Conservation (phyloP, 163 green algal genomes). For the Volvox carteri region DNA sequence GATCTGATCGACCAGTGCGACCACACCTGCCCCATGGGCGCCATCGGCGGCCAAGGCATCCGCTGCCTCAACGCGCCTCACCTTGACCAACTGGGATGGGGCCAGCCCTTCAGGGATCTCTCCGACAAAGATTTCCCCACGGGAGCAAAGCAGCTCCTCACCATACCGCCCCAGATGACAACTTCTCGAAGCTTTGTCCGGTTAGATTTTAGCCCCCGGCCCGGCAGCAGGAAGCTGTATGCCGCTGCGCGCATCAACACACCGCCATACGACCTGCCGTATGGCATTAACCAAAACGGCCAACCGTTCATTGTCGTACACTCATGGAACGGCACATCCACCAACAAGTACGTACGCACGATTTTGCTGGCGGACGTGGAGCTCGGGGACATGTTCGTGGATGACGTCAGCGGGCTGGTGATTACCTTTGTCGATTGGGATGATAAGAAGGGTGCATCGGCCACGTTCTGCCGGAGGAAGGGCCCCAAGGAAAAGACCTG, state of each 20-base stretch:
- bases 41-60: slow-evolving; percentile 7
- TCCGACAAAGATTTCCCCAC: not conserved
- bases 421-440: not conserved
- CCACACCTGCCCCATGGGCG: slow-evolving; percentile 48
- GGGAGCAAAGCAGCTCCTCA: not conserved
- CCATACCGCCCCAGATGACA: not conserved
- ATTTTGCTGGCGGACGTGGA: not conserved
- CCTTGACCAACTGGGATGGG: slow-evolving; percentile 21
- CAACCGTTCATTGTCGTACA: slow-evolving; percentile 16
- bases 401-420: not conserved
- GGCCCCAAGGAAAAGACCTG: not conserved
- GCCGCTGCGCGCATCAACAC: not conserved
- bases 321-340: not conserved
- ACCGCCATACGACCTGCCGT: slow-evolving; percentile 11
- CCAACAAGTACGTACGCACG: not conserved
- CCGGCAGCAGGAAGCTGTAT: slow-evolving; percentile 3
- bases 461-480: not conserved
- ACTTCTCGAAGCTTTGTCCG: not conserved
- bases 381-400: not conserved
- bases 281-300: not conserved
- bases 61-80: slow-evolving; percentile 39
- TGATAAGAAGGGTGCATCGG: not conserved
- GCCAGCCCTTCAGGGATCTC: not conserved
- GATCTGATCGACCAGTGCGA: slow-evolving; percentile 36
- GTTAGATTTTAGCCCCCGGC: not conserved